phyloP scores from a whole-genome alignment of 106 monocot genomes.

The Platanthera zijinensis region DNA sequence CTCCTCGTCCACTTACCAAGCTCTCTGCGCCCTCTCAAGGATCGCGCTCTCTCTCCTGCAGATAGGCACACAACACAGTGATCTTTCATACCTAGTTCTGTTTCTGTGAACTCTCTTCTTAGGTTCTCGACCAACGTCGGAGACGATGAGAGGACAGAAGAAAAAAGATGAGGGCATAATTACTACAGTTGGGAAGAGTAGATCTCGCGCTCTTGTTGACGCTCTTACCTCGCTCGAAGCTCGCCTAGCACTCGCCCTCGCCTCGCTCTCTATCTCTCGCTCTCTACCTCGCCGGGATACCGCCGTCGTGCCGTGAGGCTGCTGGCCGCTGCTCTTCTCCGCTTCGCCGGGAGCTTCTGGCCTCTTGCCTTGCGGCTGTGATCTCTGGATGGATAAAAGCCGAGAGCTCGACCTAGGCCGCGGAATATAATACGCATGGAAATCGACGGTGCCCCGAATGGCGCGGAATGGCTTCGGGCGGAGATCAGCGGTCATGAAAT shows the following conservation, averaged over 20 bases:
- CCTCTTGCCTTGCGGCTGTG: not conserved
- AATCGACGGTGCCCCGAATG: too few species aligned
- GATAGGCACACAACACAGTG: constrained; percentile 9
- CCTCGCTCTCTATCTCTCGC: not conserved
- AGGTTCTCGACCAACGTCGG: constrained; percentile 1
- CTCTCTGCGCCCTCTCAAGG: constrained; percentile 11
- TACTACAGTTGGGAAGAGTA: not conserved
- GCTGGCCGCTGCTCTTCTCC: not conserved
- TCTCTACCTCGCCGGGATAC: not conserved
- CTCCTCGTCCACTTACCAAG: constrained; percentile 2
- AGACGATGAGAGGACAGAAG: constrained; percentile 10
- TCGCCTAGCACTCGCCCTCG: constrained; percentile 5
- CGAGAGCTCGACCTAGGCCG: not conserved
- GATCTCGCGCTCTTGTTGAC: not conserved
- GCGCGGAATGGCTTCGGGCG: too few species aligned
- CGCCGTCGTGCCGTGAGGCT: not conserved
- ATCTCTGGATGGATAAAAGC: not conserved
- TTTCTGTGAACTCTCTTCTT: not conserved
- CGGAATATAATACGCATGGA: not conserved
- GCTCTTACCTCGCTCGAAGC: constrained; percentile 13
- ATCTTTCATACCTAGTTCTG: constrained; percentile 2
- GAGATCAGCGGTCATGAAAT: too few species aligned
- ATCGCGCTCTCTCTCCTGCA: constrained; percentile 12
- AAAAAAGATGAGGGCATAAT: constrained; percentile 6
- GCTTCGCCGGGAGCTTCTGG: not conserved